Conservation (phyloP, 225 moss, liverwort and hornwort species). For the Pseudisothecium myosuroides region DNA sequence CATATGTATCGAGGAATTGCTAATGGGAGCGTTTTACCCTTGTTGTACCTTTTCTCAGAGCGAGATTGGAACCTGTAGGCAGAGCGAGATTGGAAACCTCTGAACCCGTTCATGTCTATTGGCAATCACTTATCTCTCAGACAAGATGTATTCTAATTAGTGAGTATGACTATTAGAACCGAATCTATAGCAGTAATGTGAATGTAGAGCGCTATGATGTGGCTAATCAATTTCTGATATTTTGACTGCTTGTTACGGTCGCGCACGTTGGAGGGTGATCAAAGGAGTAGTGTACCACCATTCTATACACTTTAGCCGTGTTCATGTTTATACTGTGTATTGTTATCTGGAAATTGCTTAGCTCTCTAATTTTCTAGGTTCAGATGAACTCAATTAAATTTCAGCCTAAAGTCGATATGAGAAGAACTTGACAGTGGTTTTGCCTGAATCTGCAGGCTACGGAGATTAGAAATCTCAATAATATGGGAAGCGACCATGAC, state of each 20-base stretch:
- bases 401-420: background rate
- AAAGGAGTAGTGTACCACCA: background rate
- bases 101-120: constrained; percentile 11
- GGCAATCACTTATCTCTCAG: background rate
- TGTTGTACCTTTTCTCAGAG: background rate
- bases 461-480: constrained; percentile 34
- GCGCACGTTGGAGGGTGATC: background rate
- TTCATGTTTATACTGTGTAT: background rate
- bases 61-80: constrained; percentile 2
- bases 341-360: background rate
- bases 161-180: background rate
- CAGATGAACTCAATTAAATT: background rate
- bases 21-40: background rate
- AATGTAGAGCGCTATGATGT: background rate
- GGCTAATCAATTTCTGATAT: background rate
- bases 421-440: background rate
- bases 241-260: background rate
- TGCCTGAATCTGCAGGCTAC: constrained; percentile 14
- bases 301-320: background rate
- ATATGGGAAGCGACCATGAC: constrained; percentile 36
- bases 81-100: constrained; percentile 18
- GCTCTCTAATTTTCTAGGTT: background rate
- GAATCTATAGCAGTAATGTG: background rate
- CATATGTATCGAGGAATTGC: background rate
- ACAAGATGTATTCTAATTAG: background rate